Base-by-base conservation (phyloP, 805 yeast genomes). In the Candida suzukii region DNA sequence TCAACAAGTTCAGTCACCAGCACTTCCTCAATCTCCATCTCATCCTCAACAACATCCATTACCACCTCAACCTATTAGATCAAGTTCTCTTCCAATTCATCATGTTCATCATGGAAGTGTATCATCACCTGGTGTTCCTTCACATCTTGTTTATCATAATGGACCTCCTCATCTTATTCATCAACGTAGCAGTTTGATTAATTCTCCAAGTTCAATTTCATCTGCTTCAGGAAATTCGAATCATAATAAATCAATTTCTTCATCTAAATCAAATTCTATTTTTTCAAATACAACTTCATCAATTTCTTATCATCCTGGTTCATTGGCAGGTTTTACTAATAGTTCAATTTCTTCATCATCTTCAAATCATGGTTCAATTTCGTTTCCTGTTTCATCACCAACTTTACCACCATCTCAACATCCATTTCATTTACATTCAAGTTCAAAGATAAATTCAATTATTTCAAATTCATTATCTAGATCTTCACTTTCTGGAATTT, bases 341-440 rank as follows among this genome's bases (percentile, higher is more conserved):
- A 37, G 69, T 70, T 4, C 63, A 67, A 6, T 49, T 65, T 30
- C 50, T 62, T 20, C 70, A 64, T 38, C 42, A 7, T 37, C 39
- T 35, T 18, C 38, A 3, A 42, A 25, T 28, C 17, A 14, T n/a
- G 31, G 34, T 13, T 18, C 34, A 6, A 16, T 27, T 27, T 26
- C 38, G 19, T 36, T 14, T 17, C 30, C 66, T 14, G 60, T 67
- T 32, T 38, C 66, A 3, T 57, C 64, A n/a, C 60, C 67, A 13
- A 44, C 57, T 25, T 35, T 43, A 4, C 28, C 42, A 18, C 38
- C 41, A 8, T 38, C 40, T 7, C 22, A 37, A 25, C 37, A 38
- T 32, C 26, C 40, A 2, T 35, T 28, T 18, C 41, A 41, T 4
- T 39, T 35, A 33, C 4, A 30, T 33, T 20, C 41, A 39, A 9